Percentiles rank a stretch among this genome's conserved stretches.
These are phyloP conservation scores for Apiotrichum porosum DNA, from an alignment of 1,284 basidiomycete genomes.

Conservation along the genomic window DNA sequence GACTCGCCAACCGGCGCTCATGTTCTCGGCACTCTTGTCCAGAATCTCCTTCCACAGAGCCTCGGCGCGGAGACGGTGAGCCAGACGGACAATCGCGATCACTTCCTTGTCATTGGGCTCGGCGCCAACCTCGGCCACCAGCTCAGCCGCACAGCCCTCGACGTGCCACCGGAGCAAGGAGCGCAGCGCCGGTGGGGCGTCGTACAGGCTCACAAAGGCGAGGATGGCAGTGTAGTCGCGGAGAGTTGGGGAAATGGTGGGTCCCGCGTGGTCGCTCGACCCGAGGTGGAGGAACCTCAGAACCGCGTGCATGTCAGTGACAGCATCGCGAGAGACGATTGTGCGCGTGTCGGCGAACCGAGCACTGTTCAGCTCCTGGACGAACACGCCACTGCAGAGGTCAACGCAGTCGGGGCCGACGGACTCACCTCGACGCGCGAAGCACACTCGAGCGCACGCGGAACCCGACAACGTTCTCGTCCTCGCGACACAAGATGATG, in stretches of 20 bases:
- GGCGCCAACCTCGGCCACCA: too few relatives aligned
- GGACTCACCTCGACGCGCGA: neutral
- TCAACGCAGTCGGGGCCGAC: neutral
- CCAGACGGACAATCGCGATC: neutral
- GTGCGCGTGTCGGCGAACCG: neutral
- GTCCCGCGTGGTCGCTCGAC: neutral
- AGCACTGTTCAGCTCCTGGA: neutral
- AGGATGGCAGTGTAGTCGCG: neutral
- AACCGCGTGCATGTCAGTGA: neutral
- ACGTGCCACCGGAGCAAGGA: neutral
- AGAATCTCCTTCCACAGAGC: neutral
- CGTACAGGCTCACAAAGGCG: neutral
- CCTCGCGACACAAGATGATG: constrained; percentile 1
- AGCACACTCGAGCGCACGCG: neutral
- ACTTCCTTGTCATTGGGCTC: too few relatives aligned
- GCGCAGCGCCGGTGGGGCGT: neutral
- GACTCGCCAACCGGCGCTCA: neutral
- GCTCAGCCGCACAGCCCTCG: too few relatives aligned
- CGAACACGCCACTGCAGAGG: constrained; percentile 1
- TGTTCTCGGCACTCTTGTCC: too few relatives aligned
- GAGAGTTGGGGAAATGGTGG: neutral
- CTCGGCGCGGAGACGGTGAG: neutral
- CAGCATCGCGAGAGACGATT: neutral
- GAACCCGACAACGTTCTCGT: constrained; percentile 2
- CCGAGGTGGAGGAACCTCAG: constrained; percentile 4